Evolutionary conservation across 495 filamentous ascomycete species (phyloP).

Genomic region (Elasticomyces elasticus): DNA sequence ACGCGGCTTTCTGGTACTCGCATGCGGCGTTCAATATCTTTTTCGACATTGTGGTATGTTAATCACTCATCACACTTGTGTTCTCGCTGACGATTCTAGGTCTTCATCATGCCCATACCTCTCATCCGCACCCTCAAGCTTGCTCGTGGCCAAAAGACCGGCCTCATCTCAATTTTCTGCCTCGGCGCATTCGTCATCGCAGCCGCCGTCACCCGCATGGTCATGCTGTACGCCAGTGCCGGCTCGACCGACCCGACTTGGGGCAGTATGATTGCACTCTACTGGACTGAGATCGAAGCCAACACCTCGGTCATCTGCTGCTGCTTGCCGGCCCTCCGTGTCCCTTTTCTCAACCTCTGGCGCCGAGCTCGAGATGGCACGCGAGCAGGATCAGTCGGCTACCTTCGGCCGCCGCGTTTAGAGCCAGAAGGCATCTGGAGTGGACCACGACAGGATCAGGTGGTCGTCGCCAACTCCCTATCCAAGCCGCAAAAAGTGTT

Average conservation of each 20-base stretch:
- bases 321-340: constrained; percentile 9
- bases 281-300: constrained; percentile 14
- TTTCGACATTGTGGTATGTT: constrained; percentile 13
- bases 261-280: constrained; percentile 6
- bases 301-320: constrained; percentile 10
- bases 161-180: constrained; percentile 7
- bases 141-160: not conserved
- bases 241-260: constrained; percentile 8
- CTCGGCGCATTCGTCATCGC: constrained; percentile 16
- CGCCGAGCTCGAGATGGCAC: not conserved
- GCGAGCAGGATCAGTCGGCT: not conserved
- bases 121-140: constrained; percentile 2
- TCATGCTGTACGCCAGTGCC: constrained; percentile 5
- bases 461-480: not conserved
- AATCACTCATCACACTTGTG: no score
- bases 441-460: not conserved
- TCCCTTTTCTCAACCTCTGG: constrained; percentile 8
- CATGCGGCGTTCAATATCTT: constrained; percentile 13
- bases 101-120: constrained; percentile 12
- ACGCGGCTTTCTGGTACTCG: constrained; percentile 14
- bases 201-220: constrained; percentile 9
- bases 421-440: not conserved
- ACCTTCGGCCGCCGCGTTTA: not conserved
- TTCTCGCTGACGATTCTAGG: not conserved
- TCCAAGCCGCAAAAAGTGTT: not conserved